Percentiles rank a stretch among this genome's conserved stretches.
Evolutionary conservation across 495 filamentous ascomycete genomes (phyloP).

Genomic region (Aspergillus avenaceus): DNA sequence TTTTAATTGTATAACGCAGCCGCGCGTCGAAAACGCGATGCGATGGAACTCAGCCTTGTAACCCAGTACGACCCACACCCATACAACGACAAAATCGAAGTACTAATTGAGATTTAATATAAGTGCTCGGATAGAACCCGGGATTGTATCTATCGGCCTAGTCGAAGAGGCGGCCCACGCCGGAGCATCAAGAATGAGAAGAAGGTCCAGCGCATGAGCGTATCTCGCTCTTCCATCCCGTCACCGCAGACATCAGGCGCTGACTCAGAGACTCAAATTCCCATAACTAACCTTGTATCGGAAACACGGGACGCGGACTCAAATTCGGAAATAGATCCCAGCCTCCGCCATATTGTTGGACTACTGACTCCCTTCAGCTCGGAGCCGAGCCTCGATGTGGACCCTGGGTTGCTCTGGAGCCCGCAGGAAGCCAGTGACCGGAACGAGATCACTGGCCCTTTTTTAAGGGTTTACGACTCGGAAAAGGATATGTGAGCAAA

Average conservation of each 20-base stretch:
- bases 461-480: slow-evolving; percentile 9
- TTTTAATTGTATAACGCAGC: slow-evolving; percentile 12
- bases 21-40: slow-evolving; percentile 43
- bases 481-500: slow-evolving; percentile 16
- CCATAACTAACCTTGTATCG: background rate
- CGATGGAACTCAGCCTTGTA: slow-evolving; percentile 39
- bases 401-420: background rate
- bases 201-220: background rate
- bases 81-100: too few relatives aligned
- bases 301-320: background rate
- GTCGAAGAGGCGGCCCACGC: slow-evolving; percentile 37
- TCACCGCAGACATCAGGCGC: background rate
- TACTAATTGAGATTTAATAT: too few relatives aligned
- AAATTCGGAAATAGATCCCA: background rate
- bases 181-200: slow-evolving; percentile 4
- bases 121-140: slow-evolving; percentile 37
- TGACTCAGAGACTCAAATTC: background rate
- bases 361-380: slow-evolving; percentile 3
- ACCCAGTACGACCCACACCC: slow-evolving; percentile 32
- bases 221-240: background rate
- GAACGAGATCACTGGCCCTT: background rate
- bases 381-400: background rate
- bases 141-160: slow-evolving; percentile 37
- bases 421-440: background rate
- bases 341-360: slow-evolving; percentile 1